Percentiles rank a stretch among this genome's conserved stretches.
These are phyloP conservation scores for Castanea crenata DNA, from an alignment of 306 rosid species.

Conservation along the genomic window DNA sequence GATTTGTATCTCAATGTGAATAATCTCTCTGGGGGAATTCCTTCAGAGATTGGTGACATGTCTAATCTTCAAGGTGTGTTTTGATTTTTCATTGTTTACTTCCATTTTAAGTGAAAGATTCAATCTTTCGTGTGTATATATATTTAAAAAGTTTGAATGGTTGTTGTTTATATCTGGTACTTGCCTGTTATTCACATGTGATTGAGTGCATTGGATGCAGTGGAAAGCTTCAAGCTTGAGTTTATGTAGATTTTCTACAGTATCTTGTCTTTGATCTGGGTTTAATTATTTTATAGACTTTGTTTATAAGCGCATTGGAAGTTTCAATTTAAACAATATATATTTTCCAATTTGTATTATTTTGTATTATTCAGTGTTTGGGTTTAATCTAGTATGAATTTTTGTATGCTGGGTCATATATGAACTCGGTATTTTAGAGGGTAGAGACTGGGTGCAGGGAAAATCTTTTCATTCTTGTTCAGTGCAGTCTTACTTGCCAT, in stretches of 20 bases:
- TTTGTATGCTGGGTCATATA: not conserved
- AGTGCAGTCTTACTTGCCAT: not conserved
- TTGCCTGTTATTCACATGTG: not conserved
- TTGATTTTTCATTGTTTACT: not conserved
- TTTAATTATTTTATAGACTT: not conserved
- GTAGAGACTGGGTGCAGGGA: not conserved
- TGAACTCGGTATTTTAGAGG: no score
- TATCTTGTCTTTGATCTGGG: not conserved
- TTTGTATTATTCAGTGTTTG: not conserved
- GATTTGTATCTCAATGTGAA: constrained; percentile 56
- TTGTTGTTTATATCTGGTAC: not conserved
- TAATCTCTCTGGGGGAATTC: constrained; percentile 47
- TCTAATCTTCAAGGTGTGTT: constrained; percentile 47
- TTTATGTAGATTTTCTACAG: not conserved
- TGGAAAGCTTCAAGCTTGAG: not conserved
- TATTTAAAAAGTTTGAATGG: not conserved
- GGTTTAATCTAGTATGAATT: not conserved
- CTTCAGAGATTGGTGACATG: constrained; percentile 39
- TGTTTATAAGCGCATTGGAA: not conserved
- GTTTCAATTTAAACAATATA: not conserved
- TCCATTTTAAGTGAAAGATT: not conserved
- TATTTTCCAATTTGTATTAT: not conserved
- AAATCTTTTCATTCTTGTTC: not conserved
- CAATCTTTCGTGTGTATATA: not conserved
- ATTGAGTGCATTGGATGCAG: not conserved